Base-by-base conservation (phyloP, 208 protist species). In the Leptomonas pyrrhocoris region DNA sequence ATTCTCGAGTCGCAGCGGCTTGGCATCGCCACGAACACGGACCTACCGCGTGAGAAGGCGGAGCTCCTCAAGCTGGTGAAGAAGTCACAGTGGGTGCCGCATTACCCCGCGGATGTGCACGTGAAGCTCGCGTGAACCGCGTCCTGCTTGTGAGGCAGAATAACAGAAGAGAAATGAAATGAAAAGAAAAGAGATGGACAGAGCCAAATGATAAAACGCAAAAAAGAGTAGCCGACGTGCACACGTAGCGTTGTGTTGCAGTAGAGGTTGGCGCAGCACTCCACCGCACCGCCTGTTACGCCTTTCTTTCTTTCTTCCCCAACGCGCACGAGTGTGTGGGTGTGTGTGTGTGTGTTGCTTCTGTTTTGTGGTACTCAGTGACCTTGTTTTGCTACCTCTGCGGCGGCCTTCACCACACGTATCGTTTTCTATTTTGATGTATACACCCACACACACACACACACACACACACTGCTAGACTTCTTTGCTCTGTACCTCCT, bases 1-100 rank as follows among this genome's bases (percentile, higher is more conserved):
- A 90, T 92, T 38, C 61, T 88, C 57, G 81, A 94, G 73, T 50
- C 83, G 46, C 83, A 92, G 76, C 73, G 81, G 36, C 75, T 92
- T 28, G 81, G 81, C 63, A 73, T 94, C 59, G 83, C 79, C 73
- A 67, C 42, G n/a, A 79, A 84, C 71, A 79, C 65, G 45, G 58
- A 55, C 48, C 70, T 94, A 11, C 88, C 88, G 13, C 74, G 49
- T 19, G 79, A 85, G 42, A 81, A 74, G 53, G 74, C 73, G 16
- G 81, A 72, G 0, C 54, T 94, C 46, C n/a, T 92, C 25, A 77
- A 36, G 21, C 9, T 74, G 12, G 75, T 89, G 46, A 82, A 85
- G 74, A 53, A 66, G 38, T 27, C 36, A 36, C 79, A 87, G 84
- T 94, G 89, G 89, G 69, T 85, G 59, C 86, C 89, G n/a, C 65